These are phyloP conservation scores for Cutaneotrichosporon curvatum DNA, from an alignment of 1,284 basidiomycete species.

Conservation along the genomic window DNA sequence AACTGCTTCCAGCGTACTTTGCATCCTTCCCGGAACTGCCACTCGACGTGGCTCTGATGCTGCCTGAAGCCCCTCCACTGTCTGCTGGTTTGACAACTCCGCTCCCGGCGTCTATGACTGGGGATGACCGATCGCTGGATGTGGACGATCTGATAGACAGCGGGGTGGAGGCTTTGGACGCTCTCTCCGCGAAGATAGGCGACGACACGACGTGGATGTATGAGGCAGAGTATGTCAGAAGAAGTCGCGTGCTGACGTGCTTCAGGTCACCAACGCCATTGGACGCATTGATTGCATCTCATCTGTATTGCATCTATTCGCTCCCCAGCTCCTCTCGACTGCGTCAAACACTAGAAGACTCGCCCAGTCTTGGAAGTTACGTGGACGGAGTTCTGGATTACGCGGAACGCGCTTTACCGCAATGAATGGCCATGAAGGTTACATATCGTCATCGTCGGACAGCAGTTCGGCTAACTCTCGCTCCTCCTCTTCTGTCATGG, in stretches of 20 bases:
- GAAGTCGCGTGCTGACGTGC: background rate
- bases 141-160: constrained; percentile 14
- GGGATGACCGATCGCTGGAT: constrained; percentile 27
- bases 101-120: constrained; percentile 36
- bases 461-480: constrained; percentile 69
- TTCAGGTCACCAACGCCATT: constrained; percentile 36
- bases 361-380: constrained; percentile 8
- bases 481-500: constrained; percentile 45
- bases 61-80: constrained; percentile 31
- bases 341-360: constrained; percentile 18
- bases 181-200: constrained; percentile 16
- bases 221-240: constrained; percentile 26
- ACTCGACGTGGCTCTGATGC: constrained; percentile 14
- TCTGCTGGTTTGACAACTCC: constrained; percentile 36
- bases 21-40: constrained; percentile 10
- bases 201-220: constrained; percentile 25
- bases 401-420: too few relatives aligned
- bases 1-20: constrained; percentile 29
- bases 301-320: constrained; percentile 33
- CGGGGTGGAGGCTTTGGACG: constrained; percentile 29
- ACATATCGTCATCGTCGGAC: constrained; percentile 50
- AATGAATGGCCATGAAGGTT: too few relatives aligned
- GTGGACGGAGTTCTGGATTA: too few relatives aligned
- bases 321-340: constrained; percentile 21
- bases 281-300: constrained; percentile 42